Conservation (phyloP, 1,284 basidiomycete species). For the Ceratobasidium sp. region DNA sequence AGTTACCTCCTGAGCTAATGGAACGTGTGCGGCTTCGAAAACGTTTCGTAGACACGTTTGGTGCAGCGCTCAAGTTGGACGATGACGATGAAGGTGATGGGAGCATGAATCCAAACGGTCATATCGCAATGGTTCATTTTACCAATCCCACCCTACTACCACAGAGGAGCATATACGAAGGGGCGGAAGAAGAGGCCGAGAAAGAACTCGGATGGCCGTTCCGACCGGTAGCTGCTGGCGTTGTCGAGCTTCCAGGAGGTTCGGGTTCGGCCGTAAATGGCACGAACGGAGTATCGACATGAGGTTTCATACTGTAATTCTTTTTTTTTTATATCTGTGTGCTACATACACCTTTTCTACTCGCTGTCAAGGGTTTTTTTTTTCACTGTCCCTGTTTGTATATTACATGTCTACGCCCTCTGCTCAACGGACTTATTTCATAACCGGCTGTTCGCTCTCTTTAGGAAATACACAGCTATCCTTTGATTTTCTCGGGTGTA, state of each 20-base stretch:
- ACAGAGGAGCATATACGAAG: constrained; percentile 34
- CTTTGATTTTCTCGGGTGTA: not conserved
- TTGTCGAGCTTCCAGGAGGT: not conserved
- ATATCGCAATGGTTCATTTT: constrained; percentile 20
- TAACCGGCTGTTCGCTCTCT: not conserved
- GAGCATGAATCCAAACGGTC: not conserved
- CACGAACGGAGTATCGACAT: constrained; percentile 5
- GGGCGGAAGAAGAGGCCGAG: constrained; percentile 26
- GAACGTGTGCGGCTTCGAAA: constrained; percentile 41
- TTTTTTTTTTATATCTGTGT: constrained; percentile 7
- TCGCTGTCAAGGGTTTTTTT: constrained; percentile 25
- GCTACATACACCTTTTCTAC: not conserved
- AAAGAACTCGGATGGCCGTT: constrained; percentile 36
- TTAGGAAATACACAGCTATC: not conserved
- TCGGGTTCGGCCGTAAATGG: not conserved
- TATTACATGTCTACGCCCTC: constrained; percentile 23
- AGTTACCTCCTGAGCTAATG: constrained; percentile 38
- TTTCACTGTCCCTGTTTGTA: constrained; percentile 33
- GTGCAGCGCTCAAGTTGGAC: constrained; percentile 40
- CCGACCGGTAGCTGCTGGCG: constrained; percentile 14
- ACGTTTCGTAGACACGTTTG: constrained; percentile 41
- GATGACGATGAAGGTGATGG: constrained; percentile 10
- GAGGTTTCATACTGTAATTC: not conserved
- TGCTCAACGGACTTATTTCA: constrained; percentile 11
- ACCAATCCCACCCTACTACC: constrained; percentile 13